Conservation (phyloP, 1,284 basidiomycete genomes). For the Ceratobasidium sp. region DNA sequence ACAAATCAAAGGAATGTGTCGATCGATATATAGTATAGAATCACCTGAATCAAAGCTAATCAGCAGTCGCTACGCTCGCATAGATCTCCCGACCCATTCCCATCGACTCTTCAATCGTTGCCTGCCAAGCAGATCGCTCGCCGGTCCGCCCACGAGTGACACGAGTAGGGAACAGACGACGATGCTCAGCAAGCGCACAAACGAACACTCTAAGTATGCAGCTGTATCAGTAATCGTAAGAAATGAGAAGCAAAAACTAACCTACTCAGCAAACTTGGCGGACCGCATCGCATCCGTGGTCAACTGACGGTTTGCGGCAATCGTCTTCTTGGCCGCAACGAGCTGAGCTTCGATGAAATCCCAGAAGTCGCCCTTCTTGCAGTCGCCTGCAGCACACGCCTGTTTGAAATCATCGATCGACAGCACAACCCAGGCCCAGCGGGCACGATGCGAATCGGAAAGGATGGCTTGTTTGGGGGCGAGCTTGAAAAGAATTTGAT, state of each 20-base stretch:
- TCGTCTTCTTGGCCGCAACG: background rate
- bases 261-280: background rate
- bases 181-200: background rate
- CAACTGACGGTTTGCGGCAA: background rate
- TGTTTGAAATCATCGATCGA: background rate
- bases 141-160: background rate
- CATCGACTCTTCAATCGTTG: background rate
- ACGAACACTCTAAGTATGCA: background rate
- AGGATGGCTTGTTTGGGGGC: background rate
- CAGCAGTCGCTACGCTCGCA: too few relatives aligned
- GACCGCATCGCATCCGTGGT: background rate
- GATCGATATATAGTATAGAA: too few relatives aligned
- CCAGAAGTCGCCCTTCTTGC: background rate
- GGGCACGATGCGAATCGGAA: background rate
- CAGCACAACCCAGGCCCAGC: constrained; percentile 2
- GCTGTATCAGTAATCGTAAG: background rate
- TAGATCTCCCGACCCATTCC: constrained; percentile 17
- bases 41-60: too few relatives aligned
- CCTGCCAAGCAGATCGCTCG: constrained; percentile 3
- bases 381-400: background rate
- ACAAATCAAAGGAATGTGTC: too few relatives aligned
- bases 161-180: background rate
- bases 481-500: background rate
- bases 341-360: background rate
- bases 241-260: background rate